A percentile compares a stretch with the other conserved stretches of the same genome.
phyloP scores from a whole-genome alignment of 2,329 filamentous ascomycete species.

The Uncinocarpus reesii region DNA sequence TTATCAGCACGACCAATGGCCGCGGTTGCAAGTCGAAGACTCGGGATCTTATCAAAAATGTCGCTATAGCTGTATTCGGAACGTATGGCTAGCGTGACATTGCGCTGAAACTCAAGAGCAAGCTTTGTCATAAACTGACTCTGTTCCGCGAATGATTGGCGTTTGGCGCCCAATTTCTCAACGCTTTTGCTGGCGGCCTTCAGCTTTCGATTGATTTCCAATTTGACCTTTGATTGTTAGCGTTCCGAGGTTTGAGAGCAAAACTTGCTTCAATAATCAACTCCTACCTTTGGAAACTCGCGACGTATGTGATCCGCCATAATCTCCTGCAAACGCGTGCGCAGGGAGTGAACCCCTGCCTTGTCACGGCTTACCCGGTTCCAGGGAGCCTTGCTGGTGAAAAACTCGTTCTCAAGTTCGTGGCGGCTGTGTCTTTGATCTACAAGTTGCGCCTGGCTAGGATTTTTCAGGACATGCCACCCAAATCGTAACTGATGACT shows the following conservation, averaged over 20 bases:
- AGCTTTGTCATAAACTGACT: background rate
- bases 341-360: conserved; percentile 36
- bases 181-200: conserved; percentile 15
- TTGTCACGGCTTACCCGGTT: conserved; percentile 28
- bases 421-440: conserved; percentile 19
- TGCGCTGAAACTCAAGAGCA: background rate
- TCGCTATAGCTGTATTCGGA: conserved; percentile 29
- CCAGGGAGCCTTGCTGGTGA: conserved; percentile 28
- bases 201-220: conserved; percentile 30
- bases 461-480: conserved; percentile 28
- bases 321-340: conserved; percentile 33
- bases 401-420: conserved; percentile 29
- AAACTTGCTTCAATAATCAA: conserved; percentile 18
- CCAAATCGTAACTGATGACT: conserved; percentile 20
- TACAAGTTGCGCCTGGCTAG: conserved; percentile 23
- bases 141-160: conserved; percentile 20
- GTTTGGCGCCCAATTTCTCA: conserved; percentile 17
- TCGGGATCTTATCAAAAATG: conserved; percentile 26
- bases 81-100: conserved; percentile 1
- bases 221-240: conserved; percentile 20
- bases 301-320: conserved; percentile 35
- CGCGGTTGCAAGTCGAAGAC: conserved; percentile 24
- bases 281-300: conserved; percentile 37
- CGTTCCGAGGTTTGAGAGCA: too few species aligned
- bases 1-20: conserved; percentile 21